Evolutionary conservation across 2,329 filamentous ascomycete genomes (phyloP).

Genomic region (Pseudocercospora cruenta): DNA sequence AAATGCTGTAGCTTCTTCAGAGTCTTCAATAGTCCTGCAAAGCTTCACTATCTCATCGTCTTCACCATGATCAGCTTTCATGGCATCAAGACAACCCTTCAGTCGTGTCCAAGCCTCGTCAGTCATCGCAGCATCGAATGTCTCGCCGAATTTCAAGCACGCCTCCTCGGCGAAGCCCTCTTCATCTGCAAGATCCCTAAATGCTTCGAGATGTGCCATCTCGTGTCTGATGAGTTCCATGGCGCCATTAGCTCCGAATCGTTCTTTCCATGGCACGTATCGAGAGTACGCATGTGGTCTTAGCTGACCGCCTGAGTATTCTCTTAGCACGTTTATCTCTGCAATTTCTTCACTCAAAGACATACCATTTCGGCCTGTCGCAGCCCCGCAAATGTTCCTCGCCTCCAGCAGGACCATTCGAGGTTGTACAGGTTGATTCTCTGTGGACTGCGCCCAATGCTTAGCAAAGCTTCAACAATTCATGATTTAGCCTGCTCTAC

Average conservation of each 20-base stretch:
- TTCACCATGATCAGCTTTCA: constrained; percentile 35
- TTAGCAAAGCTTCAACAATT: neutral
- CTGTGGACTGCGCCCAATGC: constrained; percentile 17
- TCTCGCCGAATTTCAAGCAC: constrained; percentile 37
- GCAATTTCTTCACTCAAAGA: neutral
- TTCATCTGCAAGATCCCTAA: constrained; percentile 23
- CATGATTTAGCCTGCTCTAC: neutral
- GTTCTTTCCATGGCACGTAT: constrained; percentile 35
- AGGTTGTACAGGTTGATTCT: constrained; percentile 18
- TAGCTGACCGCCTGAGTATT: constrained; percentile 31
- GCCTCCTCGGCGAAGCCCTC: constrained; percentile 37
- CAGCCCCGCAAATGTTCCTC: constrained; percentile 25
- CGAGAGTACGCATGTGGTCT: constrained; percentile 38
- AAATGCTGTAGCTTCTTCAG: constrained; percentile 34
- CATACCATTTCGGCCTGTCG: constrained; percentile 27
- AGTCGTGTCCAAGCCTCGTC: constrained; percentile 37
- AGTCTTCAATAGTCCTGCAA: constrained; percentile 29
- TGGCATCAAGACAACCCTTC: constrained; percentile 34
- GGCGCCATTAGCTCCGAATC: constrained; percentile 36
- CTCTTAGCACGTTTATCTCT: neutral
- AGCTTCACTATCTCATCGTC: constrained; percentile 36
- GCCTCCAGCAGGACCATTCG: constrained; percentile 28
- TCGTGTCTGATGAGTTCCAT: constrained; percentile 36
- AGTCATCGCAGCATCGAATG: constrained; percentile 42
- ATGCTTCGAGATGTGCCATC: constrained; percentile 34